Evolutionary conservation across 306 rosid species (phyloP), one percentile per base, ranked within the genome.

Genomic region (Sicyos edulis): DNA sequence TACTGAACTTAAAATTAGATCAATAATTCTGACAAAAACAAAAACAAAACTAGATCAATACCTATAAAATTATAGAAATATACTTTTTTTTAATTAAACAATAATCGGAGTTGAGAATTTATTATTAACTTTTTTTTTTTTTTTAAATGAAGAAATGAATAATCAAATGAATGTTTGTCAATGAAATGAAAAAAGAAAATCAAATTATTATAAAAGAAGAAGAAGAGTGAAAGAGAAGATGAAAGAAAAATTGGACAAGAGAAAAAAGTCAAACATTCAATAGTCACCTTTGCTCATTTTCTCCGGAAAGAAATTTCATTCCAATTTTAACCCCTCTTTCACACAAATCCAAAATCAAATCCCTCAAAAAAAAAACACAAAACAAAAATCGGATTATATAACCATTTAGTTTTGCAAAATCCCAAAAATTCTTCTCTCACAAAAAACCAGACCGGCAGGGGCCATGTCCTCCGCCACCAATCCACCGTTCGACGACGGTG

Each of bases 201-300:
- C 3, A 49, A 49, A 56, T 37, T 37, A 21, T 10, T 55, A 22
- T 10, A n/a, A 40, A 2, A 5, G 2, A 62, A 42, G 12, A 7
- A 4, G n/a, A 60, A 37, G 44, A 37, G 44, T 37, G 44, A 5
- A 5, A 37, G 44, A 37, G 44, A 37, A 37, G 8, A 7, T 37
- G 44, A 37, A 37, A 37, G 44, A 37, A 37, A 37, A 37, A 37
- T 37, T 37, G 8, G 20, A 59, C 50, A 8, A 0, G 70, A 64
- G 24, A 32, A 7, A 71, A 13, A 62, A 61, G 81, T 83, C 83
- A 32, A 79, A 52, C 69, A 71, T 76, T 82, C 74, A 74, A 80
- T 58, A 59, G 78, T 83, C 82, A 65, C 80, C 29, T 58, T 65
- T 19, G 10, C 67, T 53, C 9, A 20, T 32, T 71, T 71, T 40